Percentiles rank a stretch among this genome's conserved stretches.
Conservation (phyloP, 164 flowering plant species). For the Annona cherimola region DNA sequence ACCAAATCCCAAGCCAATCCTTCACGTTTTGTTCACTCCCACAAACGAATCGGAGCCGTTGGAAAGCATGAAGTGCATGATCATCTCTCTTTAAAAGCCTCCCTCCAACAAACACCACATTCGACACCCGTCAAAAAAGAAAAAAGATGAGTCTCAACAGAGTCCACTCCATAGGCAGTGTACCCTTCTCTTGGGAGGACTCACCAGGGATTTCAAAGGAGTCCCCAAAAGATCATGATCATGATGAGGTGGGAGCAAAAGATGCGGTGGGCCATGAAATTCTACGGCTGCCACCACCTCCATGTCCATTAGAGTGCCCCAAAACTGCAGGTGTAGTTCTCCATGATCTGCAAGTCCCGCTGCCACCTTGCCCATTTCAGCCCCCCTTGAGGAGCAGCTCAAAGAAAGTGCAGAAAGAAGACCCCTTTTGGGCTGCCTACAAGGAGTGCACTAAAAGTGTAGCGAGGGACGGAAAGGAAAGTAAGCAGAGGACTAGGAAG, state of each 20-base stretch:
- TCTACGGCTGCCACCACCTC: conserved; percentile 21
- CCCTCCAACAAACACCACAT: not conserved
- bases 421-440: conserved; percentile 46
- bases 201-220: conserved; percentile 31
- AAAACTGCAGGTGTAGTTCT: not conserved
- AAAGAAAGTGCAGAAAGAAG: conserved; percentile 24
- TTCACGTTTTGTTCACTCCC: conserved; percentile 28
- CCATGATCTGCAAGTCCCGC: conserved; percentile 24
- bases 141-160: conserved; percentile 25
- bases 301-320: conserved; percentile 10
- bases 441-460: conserved; percentile 39
- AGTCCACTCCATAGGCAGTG: conserved; percentile 21
- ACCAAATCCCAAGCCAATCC: conserved; percentile 4
- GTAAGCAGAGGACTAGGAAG: not conserved
- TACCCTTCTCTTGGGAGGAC: conserved; percentile 50
- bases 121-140: not conserved
- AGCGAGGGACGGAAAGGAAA: not conserved
- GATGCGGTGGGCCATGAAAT: too few species aligned
- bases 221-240: not conserved
- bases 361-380: conserved; percentile 29
- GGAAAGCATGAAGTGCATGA: conserved; percentile 21
- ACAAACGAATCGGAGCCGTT: conserved; percentile 20
- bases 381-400: conserved; percentile 20
- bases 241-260: too few species aligned
- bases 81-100: conserved; percentile 1